Conservation (phyloP, 176 grass and related monocot species). For the Cymbopogon citratus region DNA sequence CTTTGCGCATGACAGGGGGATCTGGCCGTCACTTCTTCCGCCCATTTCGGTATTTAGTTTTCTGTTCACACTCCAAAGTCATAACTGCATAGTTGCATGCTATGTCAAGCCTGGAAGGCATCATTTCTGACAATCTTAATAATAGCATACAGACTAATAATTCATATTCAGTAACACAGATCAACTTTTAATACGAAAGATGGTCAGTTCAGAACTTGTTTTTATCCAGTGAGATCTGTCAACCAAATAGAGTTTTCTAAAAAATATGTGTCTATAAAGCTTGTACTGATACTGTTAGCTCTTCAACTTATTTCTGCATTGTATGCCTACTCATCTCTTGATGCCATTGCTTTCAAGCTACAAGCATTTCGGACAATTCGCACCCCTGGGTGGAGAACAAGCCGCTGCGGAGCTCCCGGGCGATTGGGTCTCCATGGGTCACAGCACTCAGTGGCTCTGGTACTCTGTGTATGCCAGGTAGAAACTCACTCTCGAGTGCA, state of each 20-base stretch:
- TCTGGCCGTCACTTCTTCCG: constrained; percentile 64
- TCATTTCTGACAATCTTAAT: not conserved
- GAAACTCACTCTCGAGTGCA: not conserved
- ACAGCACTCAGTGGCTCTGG: constrained; percentile 94
- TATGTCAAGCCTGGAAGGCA: not conserved
- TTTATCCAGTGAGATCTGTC: not conserved
- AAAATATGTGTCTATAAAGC: not conserved
- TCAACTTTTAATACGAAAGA: not conserved
- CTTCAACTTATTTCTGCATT: not conserved
- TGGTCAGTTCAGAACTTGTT: not conserved
- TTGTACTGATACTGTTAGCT: not conserved
- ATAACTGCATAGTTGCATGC: not conserved
- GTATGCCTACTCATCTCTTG: not conserved
- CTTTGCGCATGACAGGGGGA: constrained; percentile 47
- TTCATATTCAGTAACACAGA: not conserved
- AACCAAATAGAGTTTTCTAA: not conserved
- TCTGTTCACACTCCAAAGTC: constrained; percentile 2
- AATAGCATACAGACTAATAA: not conserved
- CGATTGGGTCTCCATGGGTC: constrained; percentile 86
- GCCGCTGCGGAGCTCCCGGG: constrained; percentile 82
- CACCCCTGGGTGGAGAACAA: constrained; percentile 88
- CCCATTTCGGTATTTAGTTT: constrained; percentile 68
- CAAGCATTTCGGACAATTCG: constrained; percentile 92
- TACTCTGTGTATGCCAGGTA: constrained; percentile 95
- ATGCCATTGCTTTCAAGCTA: constrained; percentile 35